phyloP scores from a whole-genome alignment of 1,284 basidiomycete species.

The Puccinia triticina region DNA sequence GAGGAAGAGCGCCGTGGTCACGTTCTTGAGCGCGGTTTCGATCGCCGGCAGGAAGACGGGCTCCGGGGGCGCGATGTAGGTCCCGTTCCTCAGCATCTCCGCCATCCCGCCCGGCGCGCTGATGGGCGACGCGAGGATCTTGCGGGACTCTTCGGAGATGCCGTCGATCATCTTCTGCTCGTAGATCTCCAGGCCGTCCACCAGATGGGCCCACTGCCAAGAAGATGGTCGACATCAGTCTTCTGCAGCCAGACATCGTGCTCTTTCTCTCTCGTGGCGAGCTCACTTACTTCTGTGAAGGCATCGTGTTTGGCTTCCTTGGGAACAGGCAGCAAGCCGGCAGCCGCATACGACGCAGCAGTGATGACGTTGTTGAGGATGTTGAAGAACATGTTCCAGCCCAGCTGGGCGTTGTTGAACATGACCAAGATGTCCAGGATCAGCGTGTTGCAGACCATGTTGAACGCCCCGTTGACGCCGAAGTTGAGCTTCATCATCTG shows the following conservation, averaged over 20 bases:
- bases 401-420: conserved; percentile 23
- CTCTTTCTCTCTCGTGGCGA: no score
- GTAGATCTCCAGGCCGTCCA: conserved; percentile 10
- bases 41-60: conserved; percentile 23
- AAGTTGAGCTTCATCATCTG: conserved; percentile 43
- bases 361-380: conserved; percentile 26
- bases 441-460: conserved; percentile 45
- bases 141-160: conserved; percentile 17
- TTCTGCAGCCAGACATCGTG: no score
- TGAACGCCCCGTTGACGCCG: conserved; percentile 44
- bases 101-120: conserved; percentile 27
- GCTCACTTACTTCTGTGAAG: conserved; percentile 40
- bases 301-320: conserved; percentile 26
- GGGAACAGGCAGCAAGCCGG: conserved; percentile 8
- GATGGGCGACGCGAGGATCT: conserved; percentile 22
- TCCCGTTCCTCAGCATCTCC: conserved; percentile 37
- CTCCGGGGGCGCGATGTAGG: conserved; percentile 27
- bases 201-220: conserved; percentile 44
- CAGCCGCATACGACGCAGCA: not conserved
- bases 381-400: conserved; percentile 36
- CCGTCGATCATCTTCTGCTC: conserved; percentile 34
- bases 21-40: conserved; percentile 39
- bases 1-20: conserved; percentile 39
- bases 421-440: conserved; percentile 32
- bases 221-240: no score